Evolutionary conservation across 2,329 filamentous ascomycete genomes (phyloP), one percentile per base, ranked within the genome.

Genomic region (Fusarium staphyleae): DNA sequence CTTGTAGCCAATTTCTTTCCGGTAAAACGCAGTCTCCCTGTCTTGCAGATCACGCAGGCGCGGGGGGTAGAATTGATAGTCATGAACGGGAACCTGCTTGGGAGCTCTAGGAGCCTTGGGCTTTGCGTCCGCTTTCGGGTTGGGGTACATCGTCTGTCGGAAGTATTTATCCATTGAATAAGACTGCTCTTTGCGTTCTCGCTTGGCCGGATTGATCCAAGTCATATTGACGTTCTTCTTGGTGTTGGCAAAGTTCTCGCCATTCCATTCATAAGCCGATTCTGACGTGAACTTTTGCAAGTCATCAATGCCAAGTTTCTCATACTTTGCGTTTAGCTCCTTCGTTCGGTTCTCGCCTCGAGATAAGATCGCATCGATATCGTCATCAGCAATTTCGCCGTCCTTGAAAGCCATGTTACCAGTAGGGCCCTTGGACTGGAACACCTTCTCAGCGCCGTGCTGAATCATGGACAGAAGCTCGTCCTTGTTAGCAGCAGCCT

Each of bases 101-200:
- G 95, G 95, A 9, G 95, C 91, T 49, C 93, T 87, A n/a, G 95
- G 96, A 15, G 95, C 91, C 75, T 96, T 96, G 8, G 93, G 93
- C 74, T 97, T 97, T 19, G 90, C 84, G 57, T 97, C 92, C 32
- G 91, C 88, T 86, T 73, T 91, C 87, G 90, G 95, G 29, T 85
- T 82, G 10, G 81, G 81, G 66, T 90, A 89, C 69, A 99, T 84
- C 9, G 92, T 91, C 67, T 96, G 88, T 62, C 93, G 89, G 77
- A 98, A 99, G 77, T 99, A 99, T 74, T 97, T 96, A 73, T 99
- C 96, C 79, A 99, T 96, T 0, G 93, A 97, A 72, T 99, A 99
- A 5, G 91, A 92, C 71, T 97, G 92, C 70, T 98, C 93, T 74
- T 98, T 99, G 68, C 95, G 90, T 77, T 99, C 96, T 74, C 95